A percentile compares a stretch with the other conserved stretches of the same genome.
These are phyloP conservation scores for Phytopythium helicoides DNA, from an alignment of 352 stramenopile genomes.

Conservation along the genomic window DNA sequence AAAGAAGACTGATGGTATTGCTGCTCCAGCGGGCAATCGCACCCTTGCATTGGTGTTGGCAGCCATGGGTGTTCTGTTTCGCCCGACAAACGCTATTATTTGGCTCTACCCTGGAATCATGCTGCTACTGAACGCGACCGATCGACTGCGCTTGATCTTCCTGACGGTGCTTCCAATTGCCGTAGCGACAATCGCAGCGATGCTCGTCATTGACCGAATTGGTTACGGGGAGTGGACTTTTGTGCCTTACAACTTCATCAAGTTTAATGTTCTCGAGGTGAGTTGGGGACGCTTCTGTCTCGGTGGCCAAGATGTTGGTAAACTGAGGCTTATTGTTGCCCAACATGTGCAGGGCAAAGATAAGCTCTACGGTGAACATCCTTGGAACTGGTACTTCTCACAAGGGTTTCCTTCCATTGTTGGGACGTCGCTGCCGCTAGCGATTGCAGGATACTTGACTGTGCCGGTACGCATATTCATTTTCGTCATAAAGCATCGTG, in stretches of 20 bases:
- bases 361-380: slow-evolving; percentile 75
- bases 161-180: slow-evolving; percentile 60
- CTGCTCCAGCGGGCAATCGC: slow-evolving; percentile 21
- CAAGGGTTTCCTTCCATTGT: slow-evolving; percentile 76
- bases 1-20: slow-evolving; percentile 38
- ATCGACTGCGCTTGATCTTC: slow-evolving; percentile 39
- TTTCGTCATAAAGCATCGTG: not conserved
- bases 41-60: slow-evolving; percentile 49
- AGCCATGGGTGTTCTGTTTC: slow-evolving; percentile 76
- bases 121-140: slow-evolving; percentile 47
- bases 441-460: slow-evolving; percentile 56
- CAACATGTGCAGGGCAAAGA: slow-evolving; percentile 57
- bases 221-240: slow-evolving; percentile 85
- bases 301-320: not conserved
- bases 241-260: slow-evolving; percentile 84
- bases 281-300: not conserved
- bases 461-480: slow-evolving; percentile 33
- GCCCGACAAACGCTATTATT: slow-evolving; percentile 73
- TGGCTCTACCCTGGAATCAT: slow-evolving; percentile 70
- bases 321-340: no score
- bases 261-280: slow-evolving; percentile 86
- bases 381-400: slow-evolving; percentile 84
- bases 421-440: slow-evolving; percentile 43
- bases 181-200: slow-evolving; percentile 35
- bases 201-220: slow-evolving; percentile 74